Evolutionary conservation across 352 stramenopile species (phyloP), one percentile per base, ranked within the genome.

Genomic region (Phytophthora megakarya): DNA sequence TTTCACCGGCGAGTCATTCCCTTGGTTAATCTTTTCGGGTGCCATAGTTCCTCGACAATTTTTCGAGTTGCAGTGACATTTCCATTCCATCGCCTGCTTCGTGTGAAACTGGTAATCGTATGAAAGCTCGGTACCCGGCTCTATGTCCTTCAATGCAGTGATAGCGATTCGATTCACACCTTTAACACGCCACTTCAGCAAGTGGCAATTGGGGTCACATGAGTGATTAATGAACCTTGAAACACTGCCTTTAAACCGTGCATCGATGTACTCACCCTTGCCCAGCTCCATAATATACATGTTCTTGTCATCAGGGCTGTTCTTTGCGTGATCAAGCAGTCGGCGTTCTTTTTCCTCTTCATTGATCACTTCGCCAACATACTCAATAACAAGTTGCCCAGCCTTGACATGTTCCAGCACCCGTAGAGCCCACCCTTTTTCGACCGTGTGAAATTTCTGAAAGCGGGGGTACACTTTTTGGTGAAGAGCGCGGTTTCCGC

Each of bases 221-320:
- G 90, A 97, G 75, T 99, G 97, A 73, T 99, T 99, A 71, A 99
- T 98, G 73, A 98, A 98, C 22, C 97, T 89, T 19, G 96, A 98
- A 22, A 98, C 86, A 53, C 93, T 96, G 18, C 97, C 97, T 61
- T 96, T 91, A 61, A 94, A 88, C 5, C 93, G 86, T 19, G 96
- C 97, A 73, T 99, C 97, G 38, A 99, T 97, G 76, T 97, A 98
- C 73, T 91, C 92, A 38, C 90, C 88, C 49, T 96, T 92, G 25
- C 79, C 86, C 12, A 98, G 73, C 59, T 93, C 80, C 95, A 98
- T 98, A 53, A 98, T 89, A 73, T 98, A 98, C 87, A 98, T 98
- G 70, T 98, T 98, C 56, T 95, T 97, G 78, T 98, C 93, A 21
- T 98, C 87, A 11, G 93, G 93, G 39, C 94, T 90, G 26, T 93